Evolutionary conservation across 2,329 filamentous ascomycete species (phyloP).

Genomic region (Epichloe amarillans): DNA sequence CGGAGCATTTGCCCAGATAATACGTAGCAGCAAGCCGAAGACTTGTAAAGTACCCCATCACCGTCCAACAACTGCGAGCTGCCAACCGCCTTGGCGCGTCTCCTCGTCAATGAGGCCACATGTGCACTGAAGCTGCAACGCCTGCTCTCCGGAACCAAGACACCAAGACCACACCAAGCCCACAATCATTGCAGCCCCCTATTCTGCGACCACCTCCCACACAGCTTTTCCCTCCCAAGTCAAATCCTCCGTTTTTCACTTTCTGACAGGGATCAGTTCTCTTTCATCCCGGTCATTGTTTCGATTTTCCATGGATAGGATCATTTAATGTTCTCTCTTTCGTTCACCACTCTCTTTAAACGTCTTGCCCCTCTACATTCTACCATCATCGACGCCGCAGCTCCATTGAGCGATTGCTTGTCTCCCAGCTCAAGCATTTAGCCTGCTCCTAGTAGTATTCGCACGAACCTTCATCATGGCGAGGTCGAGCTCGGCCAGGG

Average conservation of each 20-base stretch:
- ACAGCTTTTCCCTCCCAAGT: constrained; percentile 9
- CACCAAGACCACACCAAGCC: not conserved
- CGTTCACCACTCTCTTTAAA: constrained; percentile 13
- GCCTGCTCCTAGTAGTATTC: not conserved
- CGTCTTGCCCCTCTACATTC: not conserved
- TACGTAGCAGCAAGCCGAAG: too few species aligned
- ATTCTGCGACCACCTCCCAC: constrained; percentile 5
- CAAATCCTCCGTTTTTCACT: constrained; percentile 2
- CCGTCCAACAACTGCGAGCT: not conserved
- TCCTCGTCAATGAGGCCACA: constrained; percentile 3
- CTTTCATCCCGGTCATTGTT: constrained; percentile 5
- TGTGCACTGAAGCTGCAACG: not conserved
- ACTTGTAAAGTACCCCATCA: too few species aligned
- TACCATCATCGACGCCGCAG: not conserved
- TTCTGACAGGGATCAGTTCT: not conserved
- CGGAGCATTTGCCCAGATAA: too few species aligned
- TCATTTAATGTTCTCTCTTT: constrained; percentile 3
- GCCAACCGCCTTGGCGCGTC: not conserved
- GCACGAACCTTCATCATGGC: constrained; percentile 16
- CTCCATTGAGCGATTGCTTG: not conserved
- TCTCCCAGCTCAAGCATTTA: not conserved
- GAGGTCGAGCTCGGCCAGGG: constrained; percentile 19
- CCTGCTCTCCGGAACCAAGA: not conserved
- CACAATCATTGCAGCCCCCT: constrained; percentile 2
- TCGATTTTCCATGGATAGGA: constrained; percentile 2